Conservation (phyloP, 192 early-diverging fungal species). For the Backusella australiensis region DNA sequence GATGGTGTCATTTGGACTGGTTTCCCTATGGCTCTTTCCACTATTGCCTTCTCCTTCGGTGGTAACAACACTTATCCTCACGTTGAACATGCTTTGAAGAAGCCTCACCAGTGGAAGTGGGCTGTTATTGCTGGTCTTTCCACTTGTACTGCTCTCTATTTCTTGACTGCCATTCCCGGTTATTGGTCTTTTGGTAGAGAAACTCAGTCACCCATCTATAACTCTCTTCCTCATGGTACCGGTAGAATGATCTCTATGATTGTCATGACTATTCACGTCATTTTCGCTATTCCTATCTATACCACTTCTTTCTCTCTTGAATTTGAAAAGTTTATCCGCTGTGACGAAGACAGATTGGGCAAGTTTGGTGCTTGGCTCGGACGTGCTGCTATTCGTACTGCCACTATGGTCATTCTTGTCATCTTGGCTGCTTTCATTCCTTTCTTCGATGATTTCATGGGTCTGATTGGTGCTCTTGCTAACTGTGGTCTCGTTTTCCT, state of each 20-base stretch:
- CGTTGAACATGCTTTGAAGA: slow-evolving; percentile 76
- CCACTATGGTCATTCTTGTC: slow-evolving; percentile 55
- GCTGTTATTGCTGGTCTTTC: slow-evolving; percentile 62
- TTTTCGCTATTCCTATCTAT: slow-evolving; percentile 77
- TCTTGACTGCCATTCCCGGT: slow-evolving; percentile 67
- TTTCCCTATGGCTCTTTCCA: slow-evolving; percentile 75
- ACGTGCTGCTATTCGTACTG: slow-evolving; percentile 56
- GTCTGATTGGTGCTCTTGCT: slow-evolving; percentile 74
- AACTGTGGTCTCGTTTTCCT: slow-evolving; percentile 83
- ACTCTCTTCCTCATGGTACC: slow-evolving; percentile 64
- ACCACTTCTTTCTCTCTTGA: slow-evolving; percentile 76
- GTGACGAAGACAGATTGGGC: slow-evolving; percentile 51
- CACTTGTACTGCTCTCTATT: slow-evolving; percentile 71
- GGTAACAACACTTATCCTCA: slow-evolving; percentile 86
- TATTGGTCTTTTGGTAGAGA: slow-evolving; percentile 73
- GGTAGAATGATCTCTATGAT: slow-evolving; percentile 60
- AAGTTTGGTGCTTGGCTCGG: slow-evolving; percentile 51
- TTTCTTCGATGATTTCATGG: slow-evolving; percentile 80
- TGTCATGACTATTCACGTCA: slow-evolving; percentile 80
- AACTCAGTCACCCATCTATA: slow-evolving; percentile 70
- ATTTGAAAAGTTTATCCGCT: slow-evolving; percentile 63
- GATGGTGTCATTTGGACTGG: slow-evolving; percentile 59
- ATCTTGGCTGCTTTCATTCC: slow-evolving; percentile 67
- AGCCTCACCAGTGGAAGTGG: slow-evolving; percentile 67
- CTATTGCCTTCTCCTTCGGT: slow-evolving; percentile 81